Conservation (phyloP, 306 rosid genomes). For the Vicia villosa region DNA sequence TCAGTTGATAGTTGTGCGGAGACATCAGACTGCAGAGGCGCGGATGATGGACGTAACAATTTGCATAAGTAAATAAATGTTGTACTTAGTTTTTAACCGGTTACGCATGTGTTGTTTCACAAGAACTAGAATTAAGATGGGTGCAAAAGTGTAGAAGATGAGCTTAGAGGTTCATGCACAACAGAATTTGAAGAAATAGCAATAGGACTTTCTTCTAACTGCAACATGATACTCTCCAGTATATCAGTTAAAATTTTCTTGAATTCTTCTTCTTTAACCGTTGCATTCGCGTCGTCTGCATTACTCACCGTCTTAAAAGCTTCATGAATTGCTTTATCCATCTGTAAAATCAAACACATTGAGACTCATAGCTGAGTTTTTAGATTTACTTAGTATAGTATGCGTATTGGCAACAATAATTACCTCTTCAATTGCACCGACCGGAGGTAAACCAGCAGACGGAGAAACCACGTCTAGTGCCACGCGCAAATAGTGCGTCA, state of each 20-base stretch:
- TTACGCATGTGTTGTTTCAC: constrained; percentile 33
- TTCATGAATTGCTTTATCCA: constrained; percentile 67
- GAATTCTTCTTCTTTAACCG: constrained; percentile 83
- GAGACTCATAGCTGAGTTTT: too few species aligned
- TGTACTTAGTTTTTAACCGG: constrained; percentile 21
- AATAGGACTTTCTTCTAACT: constrained; percentile 74
- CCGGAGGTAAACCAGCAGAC: constrained; percentile 85
- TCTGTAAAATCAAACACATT: constrained; percentile 49
- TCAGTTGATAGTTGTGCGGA: too few species aligned
- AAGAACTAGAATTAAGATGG: constrained; percentile 41
- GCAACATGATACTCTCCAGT: constrained; percentile 71
- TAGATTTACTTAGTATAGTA: neutral
- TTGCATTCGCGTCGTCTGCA: constrained; percentile 60
- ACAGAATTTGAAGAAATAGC: constrained; percentile 78
- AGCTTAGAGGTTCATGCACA: constrained; percentile 80
- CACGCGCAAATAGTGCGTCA: constrained; percentile 62
- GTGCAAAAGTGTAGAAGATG: constrained; percentile 74
- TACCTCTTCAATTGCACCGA: constrained; percentile 85
- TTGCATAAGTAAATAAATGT: constrained; percentile 35
- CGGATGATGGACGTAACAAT: neutral
- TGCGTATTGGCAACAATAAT: constrained; percentile 12
- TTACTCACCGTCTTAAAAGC: constrained; percentile 54
- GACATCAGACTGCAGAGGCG: too few species aligned
- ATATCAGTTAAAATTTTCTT: constrained; percentile 70
- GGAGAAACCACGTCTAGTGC: constrained; percentile 72